Conservation (phyloP, 2,329 filamentous ascomycete species). For the Fusarium setosum region DNA sequence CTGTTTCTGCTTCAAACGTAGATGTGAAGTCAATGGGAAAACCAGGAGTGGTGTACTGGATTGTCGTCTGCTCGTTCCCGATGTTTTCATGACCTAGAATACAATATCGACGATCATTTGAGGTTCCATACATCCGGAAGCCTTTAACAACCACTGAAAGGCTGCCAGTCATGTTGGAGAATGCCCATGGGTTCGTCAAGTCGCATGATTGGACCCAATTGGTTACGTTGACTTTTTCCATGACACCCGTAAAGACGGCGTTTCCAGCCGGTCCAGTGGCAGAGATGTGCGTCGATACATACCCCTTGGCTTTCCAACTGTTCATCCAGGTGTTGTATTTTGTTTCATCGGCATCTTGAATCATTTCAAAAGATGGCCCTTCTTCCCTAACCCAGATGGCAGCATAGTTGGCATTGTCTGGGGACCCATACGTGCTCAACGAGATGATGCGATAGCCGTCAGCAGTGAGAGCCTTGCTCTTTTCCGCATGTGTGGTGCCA, state of each 20-base stretch:
- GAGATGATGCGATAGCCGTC: conserved; percentile 21
- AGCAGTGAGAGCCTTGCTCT: background rate
- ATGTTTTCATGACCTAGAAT: conserved; percentile 28
- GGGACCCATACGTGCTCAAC: conserved; percentile 23
- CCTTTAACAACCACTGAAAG: conserved; percentile 11
- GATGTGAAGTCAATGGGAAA: background rate
- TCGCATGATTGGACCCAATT: conserved; percentile 27
- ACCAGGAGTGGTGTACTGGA: conserved; percentile 1
- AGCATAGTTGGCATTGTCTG: conserved; percentile 20
- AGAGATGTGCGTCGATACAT: conserved; percentile 11
- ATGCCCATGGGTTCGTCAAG: background rate
- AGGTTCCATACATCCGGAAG: conserved; percentile 29
- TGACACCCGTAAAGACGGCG: conserved; percentile 23
- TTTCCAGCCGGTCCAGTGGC: conserved; percentile 17
- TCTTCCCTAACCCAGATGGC: conserved; percentile 15
- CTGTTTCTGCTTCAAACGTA: background rate
- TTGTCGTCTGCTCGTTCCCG: conserved; percentile 19
- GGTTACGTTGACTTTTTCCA: conserved; percentile 6
- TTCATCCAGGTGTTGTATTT: conserved; percentile 23
- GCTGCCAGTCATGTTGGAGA: background rate
- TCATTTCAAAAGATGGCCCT: conserved; percentile 1
- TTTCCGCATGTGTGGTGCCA: background rate
- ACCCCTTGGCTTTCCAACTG: conserved; percentile 1
- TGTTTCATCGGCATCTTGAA: background rate
- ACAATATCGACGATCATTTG: conserved; percentile 23